Conservation (phyloP, 75 land plant species). For the Selaginella moellendorffii region DNA sequence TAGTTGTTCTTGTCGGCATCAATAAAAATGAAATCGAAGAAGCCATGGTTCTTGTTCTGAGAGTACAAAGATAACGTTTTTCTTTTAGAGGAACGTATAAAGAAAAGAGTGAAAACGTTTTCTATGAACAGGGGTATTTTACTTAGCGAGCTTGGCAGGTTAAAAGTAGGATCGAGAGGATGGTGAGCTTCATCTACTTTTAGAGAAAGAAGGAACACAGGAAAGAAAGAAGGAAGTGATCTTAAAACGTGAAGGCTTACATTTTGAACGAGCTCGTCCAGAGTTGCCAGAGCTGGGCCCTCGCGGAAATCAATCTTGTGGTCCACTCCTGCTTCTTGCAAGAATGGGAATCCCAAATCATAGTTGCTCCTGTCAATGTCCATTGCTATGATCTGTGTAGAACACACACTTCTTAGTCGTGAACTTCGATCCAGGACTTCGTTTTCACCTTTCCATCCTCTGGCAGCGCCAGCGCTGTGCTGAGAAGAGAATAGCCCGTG, state of each 20-base stretch:
- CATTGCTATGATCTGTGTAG: neutral
- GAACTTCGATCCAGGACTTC: neutral
- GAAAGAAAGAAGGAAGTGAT: neutral
- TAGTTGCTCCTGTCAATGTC: neutral
- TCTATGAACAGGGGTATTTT: no score
- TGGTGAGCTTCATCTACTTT: neutral
- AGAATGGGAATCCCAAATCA: neutral
- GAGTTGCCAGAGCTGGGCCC: neutral
- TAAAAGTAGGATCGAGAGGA: no score
- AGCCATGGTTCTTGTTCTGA: constrained; percentile 33
- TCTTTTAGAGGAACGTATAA: no score
- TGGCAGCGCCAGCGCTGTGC: neutral
- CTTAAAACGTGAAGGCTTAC: neutral
- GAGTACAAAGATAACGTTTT: no score
- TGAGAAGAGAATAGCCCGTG: neutral
- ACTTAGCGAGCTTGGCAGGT: no score
- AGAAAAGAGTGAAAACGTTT: no score
- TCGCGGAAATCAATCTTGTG: neutral
- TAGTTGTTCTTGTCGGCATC: constrained; percentile 72
- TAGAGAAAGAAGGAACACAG: neutral
- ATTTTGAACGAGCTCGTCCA: neutral
- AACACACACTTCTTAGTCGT: neutral
- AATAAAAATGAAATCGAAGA: constrained; percentile 49
- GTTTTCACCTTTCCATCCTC: neutral
- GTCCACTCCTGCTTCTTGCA: neutral